Evolutionary conservation across 352 stramenopile genomes (phyloP), one percentile per base, ranked within the genome.

Genomic region (Phytophthora rubi): DNA sequence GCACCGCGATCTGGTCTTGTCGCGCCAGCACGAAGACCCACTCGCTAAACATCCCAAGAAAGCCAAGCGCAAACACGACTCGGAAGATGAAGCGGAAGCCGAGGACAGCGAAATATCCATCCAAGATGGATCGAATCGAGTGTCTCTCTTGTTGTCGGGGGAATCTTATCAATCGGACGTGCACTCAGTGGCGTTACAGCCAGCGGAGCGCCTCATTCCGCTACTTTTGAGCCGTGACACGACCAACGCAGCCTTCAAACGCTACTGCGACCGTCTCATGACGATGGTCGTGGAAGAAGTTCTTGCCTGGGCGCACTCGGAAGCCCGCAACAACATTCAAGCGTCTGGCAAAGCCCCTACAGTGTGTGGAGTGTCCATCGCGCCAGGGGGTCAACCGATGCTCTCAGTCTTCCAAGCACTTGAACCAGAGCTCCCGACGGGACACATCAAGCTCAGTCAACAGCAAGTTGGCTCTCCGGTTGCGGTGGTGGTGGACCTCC

Each of bases 11-110:
- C 59, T 72, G 0, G 71, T 90, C 0, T 33, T 86, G 7, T 74
- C 80, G 5, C 79, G 82, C 12, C 47, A 61, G 21, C 58, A 83
- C 48, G 74, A 80, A 60, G 66, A 91, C 45, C 77, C 79, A 37
- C 65, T 86, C 26, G 78, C 75, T 0, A 84, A 88, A 55, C 80
- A 86, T 26, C 77, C 79, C 0, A 79, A 76, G 23, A 65, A 73
- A 49, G 30, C 66, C 16, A 65, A 48, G 59, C 53, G 16, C 53
- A 69, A 51, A 2, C 33, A 35, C 6, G 54, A 58, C 6, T 26
- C 21, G 6, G 47, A 49, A 21, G 28, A 47, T 13, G 57, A 65
- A n/a, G 23, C 23, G 8, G 57, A 71, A 23, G 23, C 18, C 6
- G 65, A 71, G 28, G 45, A 67, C 23, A 26, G 13, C 23, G 62